These are phyloP conservation scores for Evansstolkia leycettana DNA, from an alignment of 495 filamentous ascomycete genomes.

Conservation along the genomic window DNA sequence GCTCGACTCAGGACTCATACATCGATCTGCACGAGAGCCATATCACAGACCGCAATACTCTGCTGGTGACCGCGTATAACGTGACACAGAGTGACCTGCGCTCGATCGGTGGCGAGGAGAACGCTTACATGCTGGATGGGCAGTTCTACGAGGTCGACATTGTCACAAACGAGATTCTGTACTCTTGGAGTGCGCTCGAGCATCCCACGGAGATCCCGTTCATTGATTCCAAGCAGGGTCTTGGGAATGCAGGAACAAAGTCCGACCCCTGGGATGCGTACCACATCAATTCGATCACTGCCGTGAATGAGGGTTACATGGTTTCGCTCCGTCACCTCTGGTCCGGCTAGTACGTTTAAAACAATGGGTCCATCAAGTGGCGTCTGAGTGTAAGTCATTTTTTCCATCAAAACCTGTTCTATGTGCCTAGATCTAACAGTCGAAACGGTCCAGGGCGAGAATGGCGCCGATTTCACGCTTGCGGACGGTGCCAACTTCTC, in stretches of 20 bases:
- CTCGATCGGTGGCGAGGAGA: constrained; percentile 22
- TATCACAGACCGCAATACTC: constrained; percentile 33
- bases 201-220: constrained; percentile 14
- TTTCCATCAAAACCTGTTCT: background rate
- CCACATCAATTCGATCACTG: constrained; percentile 27
- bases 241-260: constrained; percentile 11
- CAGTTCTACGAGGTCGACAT: constrained; percentile 34
- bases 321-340: constrained; percentile 26
- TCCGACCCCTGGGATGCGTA: constrained; percentile 28
- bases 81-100: constrained; percentile 35
- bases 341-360: constrained; percentile 21
- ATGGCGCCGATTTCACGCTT: constrained; percentile 28
- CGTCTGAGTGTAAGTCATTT: constrained; percentile 11
- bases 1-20: constrained; percentile 15
- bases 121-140: constrained; percentile 35
- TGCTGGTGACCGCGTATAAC: constrained; percentile 44
- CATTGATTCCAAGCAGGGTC: constrained; percentile 7
- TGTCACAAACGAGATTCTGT: constrained; percentile 23
- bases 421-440: constrained; percentile 3
- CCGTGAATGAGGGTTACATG: constrained; percentile 23
- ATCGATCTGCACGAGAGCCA: constrained; percentile 37
- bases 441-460: constrained; percentile 20
- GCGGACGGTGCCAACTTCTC: constrained; percentile 27
- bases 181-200: constrained; percentile 20
- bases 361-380: constrained; percentile 29